Percentiles rank a stretch among this genome's conserved stretches.
Evolutionary conservation across 345 rosid species (phyloP).

Genomic region (Punica granatum): DNA sequence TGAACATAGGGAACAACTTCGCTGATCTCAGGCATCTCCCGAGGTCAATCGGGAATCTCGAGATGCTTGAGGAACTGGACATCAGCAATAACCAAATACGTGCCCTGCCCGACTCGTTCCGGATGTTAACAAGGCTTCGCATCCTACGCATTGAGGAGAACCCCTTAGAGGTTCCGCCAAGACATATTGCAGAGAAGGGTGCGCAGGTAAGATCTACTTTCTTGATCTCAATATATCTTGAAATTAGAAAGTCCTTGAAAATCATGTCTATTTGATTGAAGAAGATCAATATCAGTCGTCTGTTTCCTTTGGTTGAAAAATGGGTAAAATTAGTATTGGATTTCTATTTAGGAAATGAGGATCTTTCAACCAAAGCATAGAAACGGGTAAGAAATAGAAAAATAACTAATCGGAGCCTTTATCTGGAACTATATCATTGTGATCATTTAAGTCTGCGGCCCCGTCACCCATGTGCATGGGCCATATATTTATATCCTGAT

Average conservation of each 20-base stretch:
- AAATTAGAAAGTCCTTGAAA: not conserved
- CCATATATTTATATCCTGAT: not conserved
- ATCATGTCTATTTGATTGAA: not conserved
- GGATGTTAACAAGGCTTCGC: slow-evolving; percentile 58
- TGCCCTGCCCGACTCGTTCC: slow-evolving; percentile 76
- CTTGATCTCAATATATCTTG: not conserved
- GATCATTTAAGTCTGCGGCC: not conserved
- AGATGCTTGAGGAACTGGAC: slow-evolving; percentile 85
- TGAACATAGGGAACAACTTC: slow-evolving; percentile 89
- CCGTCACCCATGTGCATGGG: slow-evolving; percentile 1
- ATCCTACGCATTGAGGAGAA: slow-evolving; percentile 63
- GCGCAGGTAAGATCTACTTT: slow-evolving; percentile 60
- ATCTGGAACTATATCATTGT: not conserved
- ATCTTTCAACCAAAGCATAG: not conserved
- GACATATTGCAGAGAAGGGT: slow-evolving; percentile 63
- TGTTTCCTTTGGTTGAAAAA: not conserved
- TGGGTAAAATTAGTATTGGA: not conserved
- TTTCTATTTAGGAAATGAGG: not conserved
- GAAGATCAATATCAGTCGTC: not conserved
- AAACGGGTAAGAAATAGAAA: not conserved
- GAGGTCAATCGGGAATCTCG: slow-evolving; percentile 89
- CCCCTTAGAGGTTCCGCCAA: slow-evolving; percentile 88
- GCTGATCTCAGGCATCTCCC: slow-evolving; percentile 79
- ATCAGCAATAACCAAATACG: slow-evolving; percentile 96
- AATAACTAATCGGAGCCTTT: not conserved